Base-by-base conservation (phyloP, 768 basidiomycete species). In the Tylopilus felleus region DNA sequence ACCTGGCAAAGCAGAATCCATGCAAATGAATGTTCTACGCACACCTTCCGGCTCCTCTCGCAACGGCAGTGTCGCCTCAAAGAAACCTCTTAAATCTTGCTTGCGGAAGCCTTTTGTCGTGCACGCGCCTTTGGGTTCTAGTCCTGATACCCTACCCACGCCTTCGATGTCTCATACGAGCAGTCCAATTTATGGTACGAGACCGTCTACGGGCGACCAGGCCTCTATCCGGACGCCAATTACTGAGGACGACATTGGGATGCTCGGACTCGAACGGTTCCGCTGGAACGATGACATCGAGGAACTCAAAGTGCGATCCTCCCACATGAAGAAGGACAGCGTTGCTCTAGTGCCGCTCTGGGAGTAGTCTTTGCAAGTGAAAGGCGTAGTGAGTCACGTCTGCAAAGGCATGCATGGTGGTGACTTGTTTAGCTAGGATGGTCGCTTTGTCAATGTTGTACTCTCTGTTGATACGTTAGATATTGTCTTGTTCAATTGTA, bases 231-330 rank as follows among this genome's bases (percentile, higher is more conserved):
- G 39, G 42, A 69, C 63, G 3, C 63, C 61, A 0, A 42, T 48
- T 14, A 59, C 56, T 19, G 58, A 64, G 0, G 49, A 56, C 1
- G 63, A 63, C 14, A 57, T 67, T 41, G 54, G 65, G n/a, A 56
- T 63, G n/a, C 49, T 67, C 7, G 62, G 65, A 38, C 65, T 70
- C 4, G 61, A 68, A 41, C 57, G 56, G 12, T 68, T 65, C 33
- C 44, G 29, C 22, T 69, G 60, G 63, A 55, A 42, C 29, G 52
- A 65, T 4, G 55, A 59, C 9, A 21, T 35, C 35, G 57, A 53
- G 21, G 67, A 64, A 19, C 28, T 49, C 6, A 59, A 43, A 13
- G n/a, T 38, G n/a, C 38, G 38, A 38, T 38, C n/a, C 38, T 38
- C 38, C 38, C 62, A 69, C 7, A 45, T 43, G 27, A 67, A 55